Conservation (phyloP, 768 basidiomycete genomes). For the Suillus placidus region DNA sequence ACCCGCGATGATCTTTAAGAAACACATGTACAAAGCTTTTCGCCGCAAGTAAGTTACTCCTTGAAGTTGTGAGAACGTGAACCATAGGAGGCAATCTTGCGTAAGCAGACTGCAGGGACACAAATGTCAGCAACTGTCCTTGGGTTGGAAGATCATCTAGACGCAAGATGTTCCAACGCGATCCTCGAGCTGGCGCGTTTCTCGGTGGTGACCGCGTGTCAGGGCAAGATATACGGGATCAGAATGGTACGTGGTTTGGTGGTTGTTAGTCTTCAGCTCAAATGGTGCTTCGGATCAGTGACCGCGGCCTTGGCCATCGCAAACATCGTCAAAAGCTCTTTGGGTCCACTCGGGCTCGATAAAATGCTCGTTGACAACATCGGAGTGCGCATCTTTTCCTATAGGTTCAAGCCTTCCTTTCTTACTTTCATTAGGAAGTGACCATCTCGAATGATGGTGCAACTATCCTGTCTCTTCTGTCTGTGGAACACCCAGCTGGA, state of each 20-base stretch:
- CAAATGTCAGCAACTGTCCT: not conserved
- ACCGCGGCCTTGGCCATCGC: conserved; percentile 95
- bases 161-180: conserved; percentile 79
- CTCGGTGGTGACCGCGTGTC: conserved; percentile 92
- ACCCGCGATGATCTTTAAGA: not conserved
- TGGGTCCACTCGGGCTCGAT: conserved; percentile 93
- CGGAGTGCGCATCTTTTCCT: conserved; percentile 62
- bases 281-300: conserved; percentile 51
- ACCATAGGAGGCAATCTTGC: conserved; percentile 7
- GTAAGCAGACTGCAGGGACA: conserved; percentile 5
- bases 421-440: conserved; percentile 70
- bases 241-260: conserved; percentile 69
- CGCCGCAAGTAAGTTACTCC: not conserved
- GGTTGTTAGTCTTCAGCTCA: not conserved
- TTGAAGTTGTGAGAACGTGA: not conserved
- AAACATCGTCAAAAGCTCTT: conserved; percentile 94
- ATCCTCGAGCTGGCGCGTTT: conserved; percentile 90
- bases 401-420: conserved; percentile 5
- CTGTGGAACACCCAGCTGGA: conserved; percentile 96
- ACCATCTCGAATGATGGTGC: conserved; percentile 99
- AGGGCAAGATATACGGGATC: conserved; percentile 95
- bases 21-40: not conserved
- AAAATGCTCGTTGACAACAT: conserved; percentile 99
- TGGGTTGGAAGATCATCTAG: conserved; percentile 6
- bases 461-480: conserved; percentile 92